A percentile compares a stretch with the other conserved stretches of the same genome.
phyloP scores from a whole-genome alignment of 2,329 filamentous ascomycete genomes.

The Phialophora verrucosa region DNA sequence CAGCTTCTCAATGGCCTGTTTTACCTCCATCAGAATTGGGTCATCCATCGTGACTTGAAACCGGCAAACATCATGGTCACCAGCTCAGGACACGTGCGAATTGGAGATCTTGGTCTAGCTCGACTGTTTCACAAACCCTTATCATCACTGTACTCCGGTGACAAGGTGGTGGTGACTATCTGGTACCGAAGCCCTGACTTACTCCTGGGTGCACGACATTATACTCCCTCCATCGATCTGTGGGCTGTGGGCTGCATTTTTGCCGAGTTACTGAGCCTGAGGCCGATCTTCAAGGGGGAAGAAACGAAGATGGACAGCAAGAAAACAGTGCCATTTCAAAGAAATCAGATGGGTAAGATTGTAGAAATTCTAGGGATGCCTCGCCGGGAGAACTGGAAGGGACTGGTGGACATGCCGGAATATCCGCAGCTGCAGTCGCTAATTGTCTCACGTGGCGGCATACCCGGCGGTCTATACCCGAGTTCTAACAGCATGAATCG shows the following conservation, averaged over 20 bases:
- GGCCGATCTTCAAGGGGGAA: constrained; percentile 97
- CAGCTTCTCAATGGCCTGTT: constrained; percentile 93
- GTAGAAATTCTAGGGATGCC: constrained; percentile 94
- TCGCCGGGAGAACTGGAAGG: constrained; percentile 85
- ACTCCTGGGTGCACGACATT: constrained; percentile 89
- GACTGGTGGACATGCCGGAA: constrained; percentile 84
- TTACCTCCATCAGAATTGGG: constrained; percentile 96
- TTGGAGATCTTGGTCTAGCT: constrained; percentile 90
- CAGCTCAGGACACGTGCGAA: constrained; percentile 84
- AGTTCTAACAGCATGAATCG: constrained; percentile 45
- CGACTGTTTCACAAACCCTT: constrained; percentile 93
- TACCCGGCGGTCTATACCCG: constrained; percentile 40
- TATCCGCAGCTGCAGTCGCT: constrained; percentile 70
- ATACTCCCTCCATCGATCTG: constrained; percentile 94
- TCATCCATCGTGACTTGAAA: constrained; percentile 94
- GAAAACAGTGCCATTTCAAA: constrained; percentile 95
- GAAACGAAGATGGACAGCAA: constrained; percentile 99
- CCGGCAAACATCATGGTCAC: constrained; percentile 99
- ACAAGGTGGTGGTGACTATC: constrained; percentile 98
- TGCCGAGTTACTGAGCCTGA: constrained; percentile 84
- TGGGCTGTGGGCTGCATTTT: constrained; percentile 99
- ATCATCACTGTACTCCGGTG: constrained; percentile 87
- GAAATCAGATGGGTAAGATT: constrained; percentile 99
- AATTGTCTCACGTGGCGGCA: constrained; percentile 49
- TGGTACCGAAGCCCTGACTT: constrained; percentile 98